A percentile compares a stretch with the other conserved stretches of the same genome.
These are phyloP conservation scores for Penicillium simplicissimum DNA, from an alignment of 495 filamentous ascomycete genomes.

Conservation along the genomic window DNA sequence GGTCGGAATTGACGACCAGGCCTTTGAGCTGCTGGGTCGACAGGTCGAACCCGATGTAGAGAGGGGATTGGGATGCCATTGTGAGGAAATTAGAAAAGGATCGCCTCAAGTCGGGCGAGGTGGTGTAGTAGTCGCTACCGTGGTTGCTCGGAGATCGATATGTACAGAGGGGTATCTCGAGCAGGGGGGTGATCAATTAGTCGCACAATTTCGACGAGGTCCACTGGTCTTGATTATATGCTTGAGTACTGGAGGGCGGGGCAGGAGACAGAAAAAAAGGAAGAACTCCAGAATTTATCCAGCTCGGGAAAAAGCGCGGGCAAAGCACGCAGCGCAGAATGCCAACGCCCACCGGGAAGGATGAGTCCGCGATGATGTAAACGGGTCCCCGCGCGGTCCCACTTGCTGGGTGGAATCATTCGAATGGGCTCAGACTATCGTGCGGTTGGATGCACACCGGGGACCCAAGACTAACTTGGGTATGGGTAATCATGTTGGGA, in stretches of 20 bases:
- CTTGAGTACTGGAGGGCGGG: neutral
- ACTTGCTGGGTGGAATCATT: neutral
- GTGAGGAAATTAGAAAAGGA: neutral
- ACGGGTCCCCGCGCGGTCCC: conserved; percentile 7
- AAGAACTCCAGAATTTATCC: conserved; percentile 5
- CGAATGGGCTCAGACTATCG: neutral
- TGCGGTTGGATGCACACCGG: neutral
- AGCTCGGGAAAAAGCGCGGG: conserved; percentile 5
- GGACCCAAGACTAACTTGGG: neutral
- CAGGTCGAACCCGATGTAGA: conserved; percentile 93
- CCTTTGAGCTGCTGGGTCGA: conserved; percentile 96
- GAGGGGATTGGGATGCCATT: conserved; percentile 51
- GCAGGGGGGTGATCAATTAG: neutral
- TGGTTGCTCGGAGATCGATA: neutral
- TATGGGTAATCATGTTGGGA: too few relatives aligned
- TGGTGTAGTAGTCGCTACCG: neutral
- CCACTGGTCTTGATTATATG: neutral
- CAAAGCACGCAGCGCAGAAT: neutral
- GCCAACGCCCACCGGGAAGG: conserved; percentile 1
- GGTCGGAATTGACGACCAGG: conserved; percentile 73
- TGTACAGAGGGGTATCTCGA: neutral
- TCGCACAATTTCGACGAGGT: neutral
- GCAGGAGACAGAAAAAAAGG: neutral
- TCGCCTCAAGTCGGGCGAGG: neutral
- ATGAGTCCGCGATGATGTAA: conserved; percentile 26